These are phyloP conservation scores for Hymenoscyphus occultus DNA, from an alignment of 2,329 filamentous ascomycete genomes.

Conservation along the genomic window DNA sequence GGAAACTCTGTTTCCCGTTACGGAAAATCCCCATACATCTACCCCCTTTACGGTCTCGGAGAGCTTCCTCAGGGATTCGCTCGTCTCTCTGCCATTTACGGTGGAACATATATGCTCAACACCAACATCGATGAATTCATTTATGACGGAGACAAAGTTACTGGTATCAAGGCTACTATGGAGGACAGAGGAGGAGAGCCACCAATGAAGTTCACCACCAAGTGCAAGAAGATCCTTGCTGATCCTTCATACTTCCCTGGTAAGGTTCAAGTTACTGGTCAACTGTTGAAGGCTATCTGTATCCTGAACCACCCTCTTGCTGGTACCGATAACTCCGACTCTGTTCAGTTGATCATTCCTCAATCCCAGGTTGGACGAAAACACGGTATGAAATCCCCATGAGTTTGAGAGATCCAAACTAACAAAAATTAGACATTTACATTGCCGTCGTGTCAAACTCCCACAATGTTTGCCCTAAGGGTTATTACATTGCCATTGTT, in stretches of 20 bases:
- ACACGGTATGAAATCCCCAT: constrained; percentile 62
- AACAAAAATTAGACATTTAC: constrained; percentile 71
- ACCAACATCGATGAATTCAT: constrained; percentile 86
- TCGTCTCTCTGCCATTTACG: constrained; percentile 95
- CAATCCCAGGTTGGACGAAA: constrained; percentile 96
- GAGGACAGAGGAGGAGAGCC: constrained; percentile 70
- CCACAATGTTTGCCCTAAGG: constrained; percentile 98
- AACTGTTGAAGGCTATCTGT: constrained; percentile 94
- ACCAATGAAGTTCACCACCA: constrained; percentile 90
- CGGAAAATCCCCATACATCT: constrained; percentile 99
- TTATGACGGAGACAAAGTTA: constrained; percentile 82
- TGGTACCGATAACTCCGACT: constrained; percentile 85
- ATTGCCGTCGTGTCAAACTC: constrained; percentile 92
- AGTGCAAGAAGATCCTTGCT: constrained; percentile 91
- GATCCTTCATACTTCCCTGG: constrained; percentile 95
- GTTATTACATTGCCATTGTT: constrained; percentile 98
- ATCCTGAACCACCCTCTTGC: constrained; percentile 93
- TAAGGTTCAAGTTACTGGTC: constrained; percentile 83
- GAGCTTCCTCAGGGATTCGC: constrained; percentile 98
- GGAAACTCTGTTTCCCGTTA: constrained; percentile 97
- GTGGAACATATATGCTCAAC: constrained; percentile 99
- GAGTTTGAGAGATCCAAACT: neutral
- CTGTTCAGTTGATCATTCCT: constrained; percentile 92
- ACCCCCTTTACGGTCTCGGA: constrained; percentile 94
- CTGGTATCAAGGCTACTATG: constrained; percentile 97